Evolutionary conservation across 768 basidiomycete species (phyloP).

Genomic region (Hemileccinum impolitum): DNA sequence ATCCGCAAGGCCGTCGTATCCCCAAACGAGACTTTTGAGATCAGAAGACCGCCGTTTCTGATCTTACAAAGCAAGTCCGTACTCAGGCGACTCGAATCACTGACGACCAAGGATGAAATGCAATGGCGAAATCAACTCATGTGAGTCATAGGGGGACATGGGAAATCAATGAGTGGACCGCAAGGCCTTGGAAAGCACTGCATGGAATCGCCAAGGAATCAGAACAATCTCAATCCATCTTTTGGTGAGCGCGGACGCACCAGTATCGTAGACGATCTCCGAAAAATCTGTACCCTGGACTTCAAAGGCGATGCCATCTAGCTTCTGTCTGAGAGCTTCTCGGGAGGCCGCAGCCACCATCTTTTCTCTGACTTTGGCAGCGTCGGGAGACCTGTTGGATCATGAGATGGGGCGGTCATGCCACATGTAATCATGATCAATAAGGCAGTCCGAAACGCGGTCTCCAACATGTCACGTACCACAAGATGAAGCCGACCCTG

Average conservation of each 20-base stretch:
- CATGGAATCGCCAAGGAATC: neutral
- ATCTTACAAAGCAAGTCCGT: neutral
- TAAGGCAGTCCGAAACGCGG: no score
- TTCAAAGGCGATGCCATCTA: slow-evolving; percentile 76
- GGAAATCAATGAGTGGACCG: slow-evolving; percentile 12
- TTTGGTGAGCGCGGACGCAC: slow-evolving; percentile 40
- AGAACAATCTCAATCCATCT: neutral
- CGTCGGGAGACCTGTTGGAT: slow-evolving; percentile 74
- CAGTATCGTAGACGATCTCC: slow-evolving; percentile 68
- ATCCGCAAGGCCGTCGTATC: neutral
- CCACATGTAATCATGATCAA: no score
- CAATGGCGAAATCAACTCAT: neutral
- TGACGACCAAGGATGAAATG: neutral
- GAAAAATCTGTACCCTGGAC: slow-evolving; percentile 79
- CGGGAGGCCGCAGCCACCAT: slow-evolving; percentile 91
- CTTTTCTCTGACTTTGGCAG: slow-evolving; percentile 83
- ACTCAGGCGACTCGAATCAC: neutral
- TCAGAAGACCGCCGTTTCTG: neutral
- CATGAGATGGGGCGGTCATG: no score
- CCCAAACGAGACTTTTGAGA: neutral
- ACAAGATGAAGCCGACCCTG: slow-evolving; percentile 81
- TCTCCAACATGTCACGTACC: slow-evolving; percentile 44
- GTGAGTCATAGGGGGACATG: neutral
- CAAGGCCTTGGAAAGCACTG: slow-evolving; percentile 22
- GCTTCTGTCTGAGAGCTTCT: slow-evolving; percentile 66